phyloP scores from a whole-genome alignment of 257 asterid genomes.

The Solanum pennellii region DNA sequence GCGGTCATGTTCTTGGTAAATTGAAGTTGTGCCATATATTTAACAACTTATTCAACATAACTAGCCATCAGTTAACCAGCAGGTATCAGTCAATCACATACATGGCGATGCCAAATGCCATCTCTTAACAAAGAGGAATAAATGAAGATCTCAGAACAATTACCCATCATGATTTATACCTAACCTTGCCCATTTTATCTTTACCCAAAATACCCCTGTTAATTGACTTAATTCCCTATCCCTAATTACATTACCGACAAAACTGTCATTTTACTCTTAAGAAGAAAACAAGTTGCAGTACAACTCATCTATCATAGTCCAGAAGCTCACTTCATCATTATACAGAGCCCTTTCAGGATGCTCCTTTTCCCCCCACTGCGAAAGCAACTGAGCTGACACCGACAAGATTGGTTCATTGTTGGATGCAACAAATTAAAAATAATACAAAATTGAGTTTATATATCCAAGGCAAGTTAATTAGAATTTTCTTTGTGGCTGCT shows the following conservation, averaged over 20 bases:
- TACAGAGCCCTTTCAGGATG: not conserved
- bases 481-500: not conserved
- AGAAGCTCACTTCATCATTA: not conserved
- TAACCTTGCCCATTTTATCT: not conserved
- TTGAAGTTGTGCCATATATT: not conserved
- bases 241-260: not conserved
- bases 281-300: not conserved
- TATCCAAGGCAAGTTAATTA: not conserved
- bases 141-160: not conserved
- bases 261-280: not conserved
- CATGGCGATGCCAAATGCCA: not conserved
- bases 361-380: not conserved
- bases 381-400: not conserved
- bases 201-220: not conserved
- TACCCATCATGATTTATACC: not conserved
- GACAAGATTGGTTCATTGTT: not conserved
- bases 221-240: not conserved
- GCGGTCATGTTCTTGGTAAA: not conserved
- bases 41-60: not conserved
- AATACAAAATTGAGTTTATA: not conserved
- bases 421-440: not conserved
- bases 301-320: not conserved
- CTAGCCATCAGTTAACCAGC: not conserved
- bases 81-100: not conserved
- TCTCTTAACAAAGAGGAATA: not conserved